Conservation (phyloP, 495 filamentous ascomycete genomes). For the Penicillium soppii region DNA sequence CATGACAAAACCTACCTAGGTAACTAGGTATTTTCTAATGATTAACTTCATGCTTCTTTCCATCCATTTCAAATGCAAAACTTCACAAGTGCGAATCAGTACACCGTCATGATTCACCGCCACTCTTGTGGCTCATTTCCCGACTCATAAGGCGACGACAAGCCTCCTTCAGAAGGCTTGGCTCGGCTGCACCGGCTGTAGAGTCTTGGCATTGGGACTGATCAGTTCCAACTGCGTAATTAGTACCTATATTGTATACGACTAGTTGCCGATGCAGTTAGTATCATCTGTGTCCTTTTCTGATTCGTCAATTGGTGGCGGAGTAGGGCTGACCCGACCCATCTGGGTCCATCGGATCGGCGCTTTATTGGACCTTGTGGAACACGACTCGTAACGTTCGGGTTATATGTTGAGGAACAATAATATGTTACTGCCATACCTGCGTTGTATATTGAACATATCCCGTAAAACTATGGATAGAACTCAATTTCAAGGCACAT, state of each 20-base stretch:
- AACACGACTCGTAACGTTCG: conserved; percentile 10
- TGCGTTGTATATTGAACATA: too few relatives aligned
- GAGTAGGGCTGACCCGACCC: conserved; percentile 26
- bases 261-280: not conserved
- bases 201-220: not conserved
- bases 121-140: conserved; percentile 16
- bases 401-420: not conserved
- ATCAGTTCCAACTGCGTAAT: conserved; percentile 9
- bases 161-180: conserved; percentile 34
- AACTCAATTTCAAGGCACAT: not conserved
- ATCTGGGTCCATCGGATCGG: conserved; percentile 15
- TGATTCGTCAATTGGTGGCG: conserved; percentile 11
- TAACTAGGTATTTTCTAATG: too few relatives aligned
- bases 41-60: too few relatives aligned
- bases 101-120: conserved; percentile 11
- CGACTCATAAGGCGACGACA: conserved; percentile 25
- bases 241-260: not conserved
- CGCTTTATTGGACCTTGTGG: conserved; percentile 16
- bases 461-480: not conserved
- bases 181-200: conserved; percentile 18
- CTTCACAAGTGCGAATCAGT: not conserved
- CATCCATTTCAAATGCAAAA: too few relatives aligned
- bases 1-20: too few relatives aligned
- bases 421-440: too few relatives aligned
- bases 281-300: not conserved